A percentile compares a stretch with the other conserved stretches of the same genome.
Evolutionary conservation across 129 eudicot genomes (phyloP).

Genomic region (Daucus carota): DH1_v3.0 NC_030383.2:48873501-48874000

Average conservation of each 20-base stretch:
- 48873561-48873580: constrained; percentile 13
- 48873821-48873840: constrained; percentile 96
- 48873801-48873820: constrained; percentile 47
- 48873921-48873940: constrained; percentile 31
- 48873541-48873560: neutral
- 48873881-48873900: constrained; percentile 92
- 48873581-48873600: constrained; percentile 78
- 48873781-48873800: neutral
- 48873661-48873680: constrained; percentile 95
- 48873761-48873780: neutral
- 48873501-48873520: constrained; percentile 8
- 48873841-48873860: constrained; percentile 98
- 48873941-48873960: constrained; percentile 31
- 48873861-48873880: constrained; percentile 96
- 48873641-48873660: constrained; percentile 92
- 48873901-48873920: constrained; percentile 64
- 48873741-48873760: neutral
- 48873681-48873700: constrained; percentile 94
- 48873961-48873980: neutral
- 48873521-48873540: neutral
- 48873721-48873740: constrained; percentile 74
- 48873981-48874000: neutral
- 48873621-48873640: constrained; percentile 98
- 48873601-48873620: constrained; percentile 93
- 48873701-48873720: constrained; percentile 95